Conservation (phyloP, 2,329 filamentous ascomycete species). For the Cercospora sesami region DNA sequence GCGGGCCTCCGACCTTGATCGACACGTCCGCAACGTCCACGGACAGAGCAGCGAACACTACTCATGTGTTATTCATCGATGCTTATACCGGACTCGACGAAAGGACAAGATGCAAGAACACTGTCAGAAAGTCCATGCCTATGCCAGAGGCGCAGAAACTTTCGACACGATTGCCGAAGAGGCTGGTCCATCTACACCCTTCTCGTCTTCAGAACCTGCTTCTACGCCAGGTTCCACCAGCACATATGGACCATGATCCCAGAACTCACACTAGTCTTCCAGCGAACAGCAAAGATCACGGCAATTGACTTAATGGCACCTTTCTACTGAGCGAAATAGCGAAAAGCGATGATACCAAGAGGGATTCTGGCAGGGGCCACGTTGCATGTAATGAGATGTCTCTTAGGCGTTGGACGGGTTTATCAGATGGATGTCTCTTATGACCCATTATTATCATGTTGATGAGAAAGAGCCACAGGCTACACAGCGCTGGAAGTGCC, state of each 20-base stretch:
- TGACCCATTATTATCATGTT: not conserved
- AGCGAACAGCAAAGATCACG: not conserved
- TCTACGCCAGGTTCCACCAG: not conserved
- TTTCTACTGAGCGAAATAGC: not conserved
- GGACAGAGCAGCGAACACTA: slow-evolving; percentile 1
- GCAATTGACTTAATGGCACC: not conserved
- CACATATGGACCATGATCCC: not conserved
- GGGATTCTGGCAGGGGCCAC: not conserved
- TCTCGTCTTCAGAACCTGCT: not conserved
- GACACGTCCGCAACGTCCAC: slow-evolving; percentile 4
- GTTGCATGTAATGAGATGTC: not conserved
- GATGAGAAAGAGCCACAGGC: not conserved
- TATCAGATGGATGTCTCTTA: not conserved
- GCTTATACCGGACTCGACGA: slow-evolving; percentile 8
- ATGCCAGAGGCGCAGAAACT: not conserved
- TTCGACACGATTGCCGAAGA: slow-evolving; percentile 1
- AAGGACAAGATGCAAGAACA: slow-evolving; percentile 16
- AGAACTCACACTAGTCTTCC: not conserved
- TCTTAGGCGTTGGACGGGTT: not conserved
- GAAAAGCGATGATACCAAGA: not conserved
- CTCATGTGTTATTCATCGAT: not conserved
- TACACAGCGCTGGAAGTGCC: not conserved
- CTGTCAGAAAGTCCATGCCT: slow-evolving; percentile 11
- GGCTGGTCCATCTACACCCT: not conserved
- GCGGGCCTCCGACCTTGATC: slow-evolving; percentile 4